phyloP scores from a whole-genome alignment of 2,329 filamentous ascomycete species.

The Aspergillus glaucus region DNA sequence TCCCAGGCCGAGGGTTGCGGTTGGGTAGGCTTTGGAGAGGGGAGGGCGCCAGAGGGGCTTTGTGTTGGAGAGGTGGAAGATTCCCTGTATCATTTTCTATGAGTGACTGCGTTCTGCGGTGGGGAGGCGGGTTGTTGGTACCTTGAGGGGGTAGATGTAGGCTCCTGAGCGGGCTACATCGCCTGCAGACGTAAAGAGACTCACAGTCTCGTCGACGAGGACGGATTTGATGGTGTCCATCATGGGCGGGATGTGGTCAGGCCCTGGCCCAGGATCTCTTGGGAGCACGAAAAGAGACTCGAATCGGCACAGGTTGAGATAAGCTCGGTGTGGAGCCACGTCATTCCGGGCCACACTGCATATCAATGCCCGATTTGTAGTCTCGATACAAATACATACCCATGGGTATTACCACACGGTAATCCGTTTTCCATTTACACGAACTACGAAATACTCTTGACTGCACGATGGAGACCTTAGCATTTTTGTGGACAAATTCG shows the following conservation, averaged over 20 bases:
- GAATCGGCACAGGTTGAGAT: not conserved
- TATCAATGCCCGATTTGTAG: not conserved
- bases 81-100: constrained; percentile 35
- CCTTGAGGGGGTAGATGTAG: constrained; percentile 80
- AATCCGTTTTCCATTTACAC: too few relatives aligned
- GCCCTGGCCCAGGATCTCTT: not conserved
- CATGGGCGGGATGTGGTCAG: not conserved
- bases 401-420: too few relatives aligned
- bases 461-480: too few relatives aligned
- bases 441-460: too few relatives aligned
- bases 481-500: not conserved
- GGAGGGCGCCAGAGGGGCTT: constrained; percentile 55
- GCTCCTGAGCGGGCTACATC: constrained; percentile 69
- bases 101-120: too few relatives aligned
- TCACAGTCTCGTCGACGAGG: constrained; percentile 63
- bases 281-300: not conserved
- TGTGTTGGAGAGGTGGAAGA: constrained; percentile 55
- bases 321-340: not conserved
- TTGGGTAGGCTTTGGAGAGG: constrained; percentile 51
- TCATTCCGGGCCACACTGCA: not conserved
- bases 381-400: too few relatives aligned
- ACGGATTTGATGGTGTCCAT: constrained; percentile 52
- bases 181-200: constrained; percentile 56
- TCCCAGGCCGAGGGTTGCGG: constrained; percentile 62
- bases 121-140: constrained; percentile 12